phyloP scores from a whole-genome alignment of 495 filamentous ascomycete species.

The Pseudevernia furfuracea region DNA sequence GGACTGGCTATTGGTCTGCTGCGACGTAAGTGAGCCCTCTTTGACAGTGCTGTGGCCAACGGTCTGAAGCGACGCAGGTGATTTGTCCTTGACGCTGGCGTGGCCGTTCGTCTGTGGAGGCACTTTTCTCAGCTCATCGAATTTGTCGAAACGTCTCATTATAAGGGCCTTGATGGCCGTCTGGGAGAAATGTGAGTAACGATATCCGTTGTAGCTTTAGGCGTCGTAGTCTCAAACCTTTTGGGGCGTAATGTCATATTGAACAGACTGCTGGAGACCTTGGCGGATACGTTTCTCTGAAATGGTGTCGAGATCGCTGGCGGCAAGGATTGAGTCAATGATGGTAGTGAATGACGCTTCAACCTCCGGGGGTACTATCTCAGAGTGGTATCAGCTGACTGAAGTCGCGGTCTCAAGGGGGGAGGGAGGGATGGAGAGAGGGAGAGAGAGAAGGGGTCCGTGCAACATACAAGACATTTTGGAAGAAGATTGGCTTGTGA shows the following conservation, averaged over 20 bases:
- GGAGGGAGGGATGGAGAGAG: background rate
- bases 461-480: slow-evolving; percentile 12
- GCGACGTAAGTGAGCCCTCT: slow-evolving; percentile 16
- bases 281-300: slow-evolving; percentile 89
- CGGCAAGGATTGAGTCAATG: slow-evolving; percentile 83
- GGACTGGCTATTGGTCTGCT: slow-evolving; percentile 29
- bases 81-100: slow-evolving; percentile 13
- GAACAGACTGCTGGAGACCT: slow-evolving; percentile 65
- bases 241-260: slow-evolving; percentile 74
- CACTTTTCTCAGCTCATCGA: slow-evolving; percentile 45
- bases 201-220: background rate
- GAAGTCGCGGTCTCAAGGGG: background rate
- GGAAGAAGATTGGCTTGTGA: background rate
- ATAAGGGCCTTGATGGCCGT: slow-evolving; percentile 75
- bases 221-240: slow-evolving; percentile 55
- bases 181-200: slow-evolving; percentile 38
- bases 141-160: slow-evolving; percentile 80
- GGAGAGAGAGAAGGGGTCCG: background rate
- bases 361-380: slow-evolving; percentile 58
- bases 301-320: slow-evolving; percentile 79
- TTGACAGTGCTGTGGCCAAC: slow-evolving; percentile 21
- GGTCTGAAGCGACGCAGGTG: slow-evolving; percentile 31
- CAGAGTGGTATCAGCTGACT: slow-evolving; percentile 1
- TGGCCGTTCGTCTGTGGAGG: slow-evolving; percentile 30
- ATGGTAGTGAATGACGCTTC: slow-evolving; percentile 66